Conservation (phyloP, 305 asterid genomes). For the Solanum hybrid region DNA sequence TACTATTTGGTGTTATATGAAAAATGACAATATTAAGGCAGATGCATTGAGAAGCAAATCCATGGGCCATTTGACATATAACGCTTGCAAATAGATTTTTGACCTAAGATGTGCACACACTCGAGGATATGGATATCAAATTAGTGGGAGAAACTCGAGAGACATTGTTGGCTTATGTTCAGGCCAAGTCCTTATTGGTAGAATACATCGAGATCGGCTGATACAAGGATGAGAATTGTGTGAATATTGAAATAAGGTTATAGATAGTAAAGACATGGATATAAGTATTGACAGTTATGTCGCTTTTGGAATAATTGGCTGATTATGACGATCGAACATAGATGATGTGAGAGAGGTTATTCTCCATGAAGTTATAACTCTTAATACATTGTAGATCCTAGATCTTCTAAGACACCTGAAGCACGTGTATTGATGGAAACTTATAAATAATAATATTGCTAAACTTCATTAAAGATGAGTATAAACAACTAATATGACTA, state of each 20-base stretch:
- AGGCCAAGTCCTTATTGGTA: not conserved
- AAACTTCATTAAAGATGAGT: not conserved
- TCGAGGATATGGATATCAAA: not conserved
- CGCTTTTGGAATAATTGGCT: not conserved
- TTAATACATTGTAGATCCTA: not conserved
- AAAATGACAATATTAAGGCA: not conserved
- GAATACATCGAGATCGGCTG: not conserved
- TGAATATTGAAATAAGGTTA: not conserved
- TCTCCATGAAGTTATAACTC: not conserved
- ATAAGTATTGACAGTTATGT: not conserved
- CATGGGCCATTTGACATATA: not conserved
- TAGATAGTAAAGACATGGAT: not conserved
- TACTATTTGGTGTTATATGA: not conserved
- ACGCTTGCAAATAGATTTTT: not conserved
- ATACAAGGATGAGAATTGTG: not conserved
- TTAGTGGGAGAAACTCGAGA: not conserved
- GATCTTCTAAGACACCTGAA: not conserved
- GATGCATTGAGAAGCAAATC: not conserved
- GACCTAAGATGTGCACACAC: not conserved
- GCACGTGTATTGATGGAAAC: not conserved
- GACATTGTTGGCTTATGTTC: not conserved
- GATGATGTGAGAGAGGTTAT: not conserved
- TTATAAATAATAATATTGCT: too few species aligned
- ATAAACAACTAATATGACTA: not conserved
- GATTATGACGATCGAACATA: not conserved